A percentile compares a stretch with the other conserved stretches of the same genome.
These are phyloP conservation scores for Bertia moriformis DNA, from an alignment of 2,329 filamentous ascomycete genomes.

Conservation along the genomic window DNA sequence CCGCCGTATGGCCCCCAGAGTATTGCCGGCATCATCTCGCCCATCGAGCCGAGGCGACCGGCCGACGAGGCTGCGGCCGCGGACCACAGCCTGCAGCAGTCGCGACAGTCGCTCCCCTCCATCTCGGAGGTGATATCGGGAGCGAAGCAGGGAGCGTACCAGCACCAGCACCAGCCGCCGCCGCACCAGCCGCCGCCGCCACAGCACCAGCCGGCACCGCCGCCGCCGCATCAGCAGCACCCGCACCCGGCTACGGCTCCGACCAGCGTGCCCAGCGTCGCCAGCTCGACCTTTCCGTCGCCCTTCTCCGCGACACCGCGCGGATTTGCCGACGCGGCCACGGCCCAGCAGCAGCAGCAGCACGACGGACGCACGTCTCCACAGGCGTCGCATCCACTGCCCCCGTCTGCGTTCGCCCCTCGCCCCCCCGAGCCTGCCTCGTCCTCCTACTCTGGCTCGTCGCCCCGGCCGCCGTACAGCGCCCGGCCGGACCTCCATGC, in stretches of 20 bases:
- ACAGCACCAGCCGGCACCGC: not conserved
- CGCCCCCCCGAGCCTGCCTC: too few species aligned
- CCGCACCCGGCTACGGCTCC: too few species aligned
- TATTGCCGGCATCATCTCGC: slow-evolving; percentile 21
- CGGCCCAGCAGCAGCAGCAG: too few species aligned
- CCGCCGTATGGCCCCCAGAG: slow-evolving; percentile 12
- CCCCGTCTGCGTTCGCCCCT: too few species aligned
- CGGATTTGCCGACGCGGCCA: not conserved
- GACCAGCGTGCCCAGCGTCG: slow-evolving; percentile 11
- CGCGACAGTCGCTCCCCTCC: slow-evolving; percentile 33
- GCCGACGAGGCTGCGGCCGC: slow-evolving; percentile 21
- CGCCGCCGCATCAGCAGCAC: not conserved
- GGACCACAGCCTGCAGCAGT: slow-evolving; percentile 15
- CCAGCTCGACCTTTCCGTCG: slow-evolving; percentile 19
- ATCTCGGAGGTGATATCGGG: slow-evolving; percentile 45
- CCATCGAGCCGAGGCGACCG: slow-evolving; percentile 21
- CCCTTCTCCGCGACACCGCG: too few species aligned
- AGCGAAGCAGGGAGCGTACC: slow-evolving; percentile 25
- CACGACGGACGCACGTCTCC: too few species aligned
- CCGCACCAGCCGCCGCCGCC: not conserved
- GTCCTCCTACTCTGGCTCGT: not conserved
- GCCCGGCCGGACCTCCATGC: not conserved
- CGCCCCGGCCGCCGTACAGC: not conserved
- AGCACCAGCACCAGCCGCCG: slow-evolving; percentile 15
- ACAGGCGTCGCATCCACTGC: too few species aligned